These are phyloP conservation scores for Aristolochia californica DNA, from an alignment of 164 flowering plant species.

Conservation along the genomic window DNA sequence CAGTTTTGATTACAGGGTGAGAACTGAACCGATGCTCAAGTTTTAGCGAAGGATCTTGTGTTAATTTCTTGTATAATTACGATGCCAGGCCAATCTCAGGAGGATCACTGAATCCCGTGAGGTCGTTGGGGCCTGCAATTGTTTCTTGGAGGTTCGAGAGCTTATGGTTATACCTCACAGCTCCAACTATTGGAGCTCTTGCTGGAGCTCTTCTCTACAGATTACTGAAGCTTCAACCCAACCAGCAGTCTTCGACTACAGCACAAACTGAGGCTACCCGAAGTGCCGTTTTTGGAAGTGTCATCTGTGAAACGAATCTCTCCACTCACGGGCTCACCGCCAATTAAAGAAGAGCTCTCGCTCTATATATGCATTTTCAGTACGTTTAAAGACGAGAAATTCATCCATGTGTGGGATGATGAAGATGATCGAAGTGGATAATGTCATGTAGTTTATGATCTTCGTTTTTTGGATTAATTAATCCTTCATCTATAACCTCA, in stretches of 20 bases:
- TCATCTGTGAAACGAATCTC: no score
- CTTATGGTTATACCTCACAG: slow-evolving; percentile 59
- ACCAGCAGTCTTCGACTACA: background rate
- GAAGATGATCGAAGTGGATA: no score
- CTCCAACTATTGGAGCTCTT: slow-evolving; percentile 60
- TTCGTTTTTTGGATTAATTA: no score
- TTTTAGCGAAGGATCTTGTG: background rate
- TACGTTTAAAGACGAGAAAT: no score
- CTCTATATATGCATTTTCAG: no score
- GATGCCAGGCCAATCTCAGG: slow-evolving; percentile 70
- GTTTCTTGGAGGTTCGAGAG: slow-evolving; percentile 42
- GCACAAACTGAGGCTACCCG: no score
- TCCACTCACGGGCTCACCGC: no score
- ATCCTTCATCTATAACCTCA: no score
- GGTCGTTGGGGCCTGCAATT: slow-evolving; percentile 79
- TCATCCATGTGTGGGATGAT: no score
- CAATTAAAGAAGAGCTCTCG: no score
- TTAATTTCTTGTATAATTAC: background rate
- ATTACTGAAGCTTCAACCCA: slow-evolving; percentile 18
- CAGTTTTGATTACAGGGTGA: slow-evolving; percentile 70
- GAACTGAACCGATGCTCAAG: background rate
- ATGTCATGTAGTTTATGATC: no score
- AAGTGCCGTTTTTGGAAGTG: no score
- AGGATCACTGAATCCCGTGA: slow-evolving; percentile 91
- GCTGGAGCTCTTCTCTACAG: slow-evolving; percentile 32